Conservation (phyloP, 208 protist species). For the Phytomonas sp. region DNA sequence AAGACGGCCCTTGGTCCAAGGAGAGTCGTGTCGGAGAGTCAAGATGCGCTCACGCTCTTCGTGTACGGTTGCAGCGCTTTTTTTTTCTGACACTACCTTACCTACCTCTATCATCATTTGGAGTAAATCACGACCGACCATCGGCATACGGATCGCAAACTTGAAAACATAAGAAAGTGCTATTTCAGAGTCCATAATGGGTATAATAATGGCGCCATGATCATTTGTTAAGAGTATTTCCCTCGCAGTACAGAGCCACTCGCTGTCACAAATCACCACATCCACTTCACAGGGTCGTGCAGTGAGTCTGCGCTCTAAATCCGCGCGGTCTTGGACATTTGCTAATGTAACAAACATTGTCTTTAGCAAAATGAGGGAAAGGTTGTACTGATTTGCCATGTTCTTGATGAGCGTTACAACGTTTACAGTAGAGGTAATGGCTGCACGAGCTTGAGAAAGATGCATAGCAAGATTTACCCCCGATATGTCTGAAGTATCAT, state of each 20-base stretch:
- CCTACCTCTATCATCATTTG: slow-evolving; percentile 74
- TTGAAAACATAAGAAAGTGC: slow-evolving; percentile 40
- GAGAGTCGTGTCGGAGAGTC: slow-evolving; percentile 81
- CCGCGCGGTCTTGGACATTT: slow-evolving; percentile 55
- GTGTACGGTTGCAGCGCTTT: slow-evolving; percentile 71
- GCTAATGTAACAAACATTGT: slow-evolving; percentile 87
- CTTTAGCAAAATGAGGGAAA: slow-evolving; percentile 81
- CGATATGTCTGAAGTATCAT: slow-evolving; percentile 46
- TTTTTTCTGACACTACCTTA: slow-evolving; percentile 66
- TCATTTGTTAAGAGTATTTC: slow-evolving; percentile 54
- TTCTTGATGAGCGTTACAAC: slow-evolving; percentile 78
- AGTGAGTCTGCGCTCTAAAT: slow-evolving; percentile 68
- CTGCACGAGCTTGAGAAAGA: slow-evolving; percentile 62
- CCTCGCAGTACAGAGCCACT: slow-evolving; percentile 64
- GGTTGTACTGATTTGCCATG: slow-evolving; percentile 85
- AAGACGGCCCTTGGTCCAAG: slow-evolving; percentile 84
- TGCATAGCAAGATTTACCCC: slow-evolving; percentile 29
- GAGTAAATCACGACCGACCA: slow-evolving; percentile 62
- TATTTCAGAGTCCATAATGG: slow-evolving; percentile 36
- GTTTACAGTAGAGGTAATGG: slow-evolving; percentile 86
- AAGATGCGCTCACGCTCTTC: slow-evolving; percentile 84
- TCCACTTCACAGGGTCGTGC: slow-evolving; percentile 70
- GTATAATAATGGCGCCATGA: slow-evolving; percentile 70
- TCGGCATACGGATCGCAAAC: slow-evolving; percentile 63
- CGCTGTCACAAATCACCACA: slow-evolving; percentile 80